phyloP scores from a whole-genome alignment of 2,329 filamentous ascomycete genomes.

The Capronia americana region DNA sequence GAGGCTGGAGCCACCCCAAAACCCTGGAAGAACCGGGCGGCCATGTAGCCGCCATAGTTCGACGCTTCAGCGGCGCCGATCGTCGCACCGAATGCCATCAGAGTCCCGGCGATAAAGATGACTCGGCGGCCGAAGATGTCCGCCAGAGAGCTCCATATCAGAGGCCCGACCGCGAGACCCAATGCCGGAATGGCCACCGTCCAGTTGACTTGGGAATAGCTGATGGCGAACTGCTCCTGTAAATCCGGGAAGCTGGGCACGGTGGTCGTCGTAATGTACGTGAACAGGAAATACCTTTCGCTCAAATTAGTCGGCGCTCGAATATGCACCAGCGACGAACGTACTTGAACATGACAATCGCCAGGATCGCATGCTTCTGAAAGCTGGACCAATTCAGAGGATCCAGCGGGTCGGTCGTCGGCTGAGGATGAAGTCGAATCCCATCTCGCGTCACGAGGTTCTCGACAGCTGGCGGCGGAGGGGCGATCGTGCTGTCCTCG shows the following conservation, averaged over 20 bases:
- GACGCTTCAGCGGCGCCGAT: slow-evolving; percentile 51
- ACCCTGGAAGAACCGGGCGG: slow-evolving; percentile 65
- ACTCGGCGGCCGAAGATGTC: slow-evolving; percentile 61
- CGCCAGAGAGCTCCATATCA: slow-evolving; percentile 57
- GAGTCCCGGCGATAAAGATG: slow-evolving; percentile 56
- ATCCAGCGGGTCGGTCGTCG: slow-evolving; percentile 56
- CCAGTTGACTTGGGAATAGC: slow-evolving; percentile 60
- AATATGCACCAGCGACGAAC: slow-evolving; percentile 31
- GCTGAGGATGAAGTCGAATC: slow-evolving; percentile 49
- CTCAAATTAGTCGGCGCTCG: background rate
- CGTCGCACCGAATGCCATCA: slow-evolving; percentile 52
- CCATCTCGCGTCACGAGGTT: slow-evolving; percentile 40
- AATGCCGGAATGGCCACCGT: slow-evolving; percentile 61
- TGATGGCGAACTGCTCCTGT: slow-evolving; percentile 55
- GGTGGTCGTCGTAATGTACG: slow-evolving; percentile 64
- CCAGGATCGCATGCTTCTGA: slow-evolving; percentile 58
- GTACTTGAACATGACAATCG: slow-evolving; percentile 61
- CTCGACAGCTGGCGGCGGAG: slow-evolving; percentile 24
- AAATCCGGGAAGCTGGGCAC: slow-evolving; percentile 61
- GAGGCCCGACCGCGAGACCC: slow-evolving; percentile 59
- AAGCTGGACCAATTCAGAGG: slow-evolving; percentile 61
- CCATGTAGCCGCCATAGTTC: slow-evolving; percentile 60
- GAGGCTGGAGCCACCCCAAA: slow-evolving; percentile 61
- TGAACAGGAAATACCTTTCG: slow-evolving; percentile 62
- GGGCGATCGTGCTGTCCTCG: slow-evolving; percentile 31